A percentile compares a stretch with the other conserved stretches of the same genome.
These are phyloP conservation scores for Quercus parvula DNA, from an alignment of 306 rosid species.

Conservation along the genomic window DNA sequence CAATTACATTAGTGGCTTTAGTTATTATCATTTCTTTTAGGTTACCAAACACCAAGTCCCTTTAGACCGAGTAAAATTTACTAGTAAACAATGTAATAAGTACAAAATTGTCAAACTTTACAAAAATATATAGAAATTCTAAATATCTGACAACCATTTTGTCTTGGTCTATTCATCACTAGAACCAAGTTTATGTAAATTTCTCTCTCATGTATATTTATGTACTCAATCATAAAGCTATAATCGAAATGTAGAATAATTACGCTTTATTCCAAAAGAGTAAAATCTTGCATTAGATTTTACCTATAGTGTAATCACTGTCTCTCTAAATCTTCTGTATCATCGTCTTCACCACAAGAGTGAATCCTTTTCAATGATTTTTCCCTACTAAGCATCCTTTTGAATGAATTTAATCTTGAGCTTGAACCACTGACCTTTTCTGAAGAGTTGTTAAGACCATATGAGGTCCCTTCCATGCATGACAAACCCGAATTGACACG, in stretches of 20 bases:
- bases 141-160: not conserved
- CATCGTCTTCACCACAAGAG: constrained; percentile 20
- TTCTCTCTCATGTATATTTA: not conserved
- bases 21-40: not conserved
- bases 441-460: constrained; percentile 4
- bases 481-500: not conserved
- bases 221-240: not conserved
- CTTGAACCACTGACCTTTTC: constrained; percentile 31
- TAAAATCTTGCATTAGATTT: not conserved
- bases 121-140: not conserved
- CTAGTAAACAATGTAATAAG: not conserved
- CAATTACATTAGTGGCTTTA: not conserved
- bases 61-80: constrained; percentile 1
- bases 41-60: not conserved
- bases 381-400: constrained; percentile 50
- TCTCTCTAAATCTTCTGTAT: constrained; percentile 51
- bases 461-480: constrained; percentile 34
- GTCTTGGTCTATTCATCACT: too few species aligned
- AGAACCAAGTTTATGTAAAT: too few species aligned
- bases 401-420: constrained; percentile 47
- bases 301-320: constrained; percentile 17
- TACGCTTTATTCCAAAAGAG: too few species aligned
- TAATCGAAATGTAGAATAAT: not conserved
- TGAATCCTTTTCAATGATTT: constrained; percentile 42
- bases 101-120: not conserved